Evolutionary conservation across 2,329 filamentous ascomycete genomes (phyloP).

Genomic region (Akanthomyces dipterigenus): DNA sequence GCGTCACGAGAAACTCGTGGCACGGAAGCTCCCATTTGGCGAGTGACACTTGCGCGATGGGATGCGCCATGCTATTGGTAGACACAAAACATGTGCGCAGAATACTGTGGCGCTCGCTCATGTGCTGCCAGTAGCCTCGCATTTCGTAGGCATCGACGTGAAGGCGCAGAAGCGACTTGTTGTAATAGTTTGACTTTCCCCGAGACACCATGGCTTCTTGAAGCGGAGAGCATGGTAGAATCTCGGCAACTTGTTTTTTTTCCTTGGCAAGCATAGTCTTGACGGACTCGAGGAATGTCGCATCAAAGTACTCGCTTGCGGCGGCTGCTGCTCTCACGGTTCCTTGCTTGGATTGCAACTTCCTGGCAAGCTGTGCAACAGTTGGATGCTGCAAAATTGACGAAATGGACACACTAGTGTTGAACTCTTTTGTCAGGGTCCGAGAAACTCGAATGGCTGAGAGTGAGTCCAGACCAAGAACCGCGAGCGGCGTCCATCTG

Average conservation of each 20-base stretch:
- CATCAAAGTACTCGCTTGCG: slow-evolving; percentile 20
- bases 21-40: slow-evolving; percentile 35
- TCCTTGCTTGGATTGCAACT: slow-evolving; percentile 9
- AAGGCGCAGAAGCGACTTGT: slow-evolving; percentile 61
- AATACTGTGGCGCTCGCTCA: slow-evolving; percentile 64
- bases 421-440: slow-evolving; percentile 40
- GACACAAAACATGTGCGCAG: slow-evolving; percentile 68
- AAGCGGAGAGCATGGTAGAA: slow-evolving; percentile 78
- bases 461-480: slow-evolving; percentile 77
- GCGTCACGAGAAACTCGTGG: slow-evolving; percentile 27
- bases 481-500: slow-evolving; percentile 65
- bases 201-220: slow-evolving; percentile 78
- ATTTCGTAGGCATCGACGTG: slow-evolving; percentile 43
- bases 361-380: slow-evolving; percentile 51
- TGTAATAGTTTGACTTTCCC: slow-evolving; percentile 57
- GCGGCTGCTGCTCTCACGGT: not conserved
- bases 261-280: slow-evolving; percentile 24
- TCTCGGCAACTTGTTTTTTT: slow-evolving; percentile 36
- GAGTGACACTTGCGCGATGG: slow-evolving; percentile 69
- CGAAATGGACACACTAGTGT: slow-evolving; percentile 55
- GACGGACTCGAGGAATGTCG: slow-evolving; percentile 21
- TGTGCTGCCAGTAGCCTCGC: slow-evolving; percentile 51
- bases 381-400: slow-evolving; percentile 62
- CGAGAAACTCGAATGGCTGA: slow-evolving; percentile 67
- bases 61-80: slow-evolving; percentile 52